Conservation (phyloP, 345 rosid species). For the Clarkia xantiana region DNA sequence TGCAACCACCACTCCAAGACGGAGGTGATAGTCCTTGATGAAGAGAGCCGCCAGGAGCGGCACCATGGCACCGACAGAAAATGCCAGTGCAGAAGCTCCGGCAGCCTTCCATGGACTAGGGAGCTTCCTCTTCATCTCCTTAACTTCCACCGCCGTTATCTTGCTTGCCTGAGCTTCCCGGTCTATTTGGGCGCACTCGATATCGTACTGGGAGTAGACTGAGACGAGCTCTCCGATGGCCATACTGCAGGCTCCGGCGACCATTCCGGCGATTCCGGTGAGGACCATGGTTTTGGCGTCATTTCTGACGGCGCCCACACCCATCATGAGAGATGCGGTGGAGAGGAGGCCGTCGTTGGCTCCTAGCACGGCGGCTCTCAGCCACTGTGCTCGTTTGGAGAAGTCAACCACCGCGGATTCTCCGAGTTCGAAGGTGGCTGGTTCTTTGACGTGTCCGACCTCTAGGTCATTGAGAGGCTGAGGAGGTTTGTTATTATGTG, state of each 20-base stretch:
- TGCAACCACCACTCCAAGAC: slow-evolving; percentile 19
- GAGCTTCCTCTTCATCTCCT: slow-evolving; percentile 13
- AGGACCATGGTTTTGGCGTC: slow-evolving; percentile 55
- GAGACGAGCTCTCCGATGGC: slow-evolving; percentile 82
- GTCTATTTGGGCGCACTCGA: slow-evolving; percentile 42
- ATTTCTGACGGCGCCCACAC: slow-evolving; percentile 58
- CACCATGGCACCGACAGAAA: slow-evolving; percentile 19
- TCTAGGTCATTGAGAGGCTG: too few relatives aligned
- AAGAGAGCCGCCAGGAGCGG: slow-evolving; percentile 27
- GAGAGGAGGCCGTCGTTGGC: slow-evolving; percentile 78
- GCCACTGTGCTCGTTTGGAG: slow-evolving; percentile 66
- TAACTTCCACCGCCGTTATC: neutral
- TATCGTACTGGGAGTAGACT: slow-evolving; percentile 61
- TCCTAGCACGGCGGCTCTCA: slow-evolving; percentile 68
- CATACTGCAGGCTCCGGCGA: slow-evolving; percentile 78
- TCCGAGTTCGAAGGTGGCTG: too few relatives aligned
- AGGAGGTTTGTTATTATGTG: too few relatives aligned
- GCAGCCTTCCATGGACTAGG: slow-evolving; percentile 31
- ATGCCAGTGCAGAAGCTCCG: slow-evolving; percentile 25
- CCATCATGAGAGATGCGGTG: slow-evolving; percentile 71
- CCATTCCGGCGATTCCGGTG: slow-evolving; percentile 56
- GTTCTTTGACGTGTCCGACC: too few relatives aligned
- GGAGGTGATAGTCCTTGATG: slow-evolving; percentile 12
- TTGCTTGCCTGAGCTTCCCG: slow-evolving; percentile 16
- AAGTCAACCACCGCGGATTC: slow-evolving; percentile 23